Evolutionary conservation across 805 yeast genomes (phyloP).

Genomic region (Priceomyces carsonii): DNA sequence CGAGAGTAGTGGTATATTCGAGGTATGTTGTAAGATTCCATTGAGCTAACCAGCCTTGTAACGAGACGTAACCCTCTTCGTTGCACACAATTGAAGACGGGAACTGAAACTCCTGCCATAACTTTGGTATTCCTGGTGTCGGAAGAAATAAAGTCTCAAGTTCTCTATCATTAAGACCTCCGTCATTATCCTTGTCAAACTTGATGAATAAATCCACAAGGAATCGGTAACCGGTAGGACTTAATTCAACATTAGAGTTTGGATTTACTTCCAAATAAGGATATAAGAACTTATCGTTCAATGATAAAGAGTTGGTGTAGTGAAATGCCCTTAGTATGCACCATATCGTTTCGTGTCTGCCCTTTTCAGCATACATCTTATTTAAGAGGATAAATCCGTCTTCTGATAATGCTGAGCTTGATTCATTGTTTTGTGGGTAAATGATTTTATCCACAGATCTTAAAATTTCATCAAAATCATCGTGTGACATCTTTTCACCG

Average conservation of each 20-base stretch:
- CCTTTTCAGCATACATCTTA: conserved; percentile 82
- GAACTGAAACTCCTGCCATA: conserved; percentile 84
- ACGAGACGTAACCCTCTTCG: conserved; percentile 83
- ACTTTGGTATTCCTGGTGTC: conserved; percentile 88
- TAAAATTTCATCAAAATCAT: conserved; percentile 39
- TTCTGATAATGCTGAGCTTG: conserved; percentile 58
- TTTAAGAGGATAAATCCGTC: conserved; percentile 79
- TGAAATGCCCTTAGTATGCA: conserved; percentile 85
- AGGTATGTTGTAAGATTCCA: conserved; percentile 96
- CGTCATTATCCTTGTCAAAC: conserved; percentile 95
- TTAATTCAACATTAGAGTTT: conserved; percentile 81
- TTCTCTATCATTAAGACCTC: conserved; percentile 82
- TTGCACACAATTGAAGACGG: conserved; percentile 88
- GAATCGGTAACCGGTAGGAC: conserved; percentile 90
- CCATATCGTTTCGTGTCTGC: conserved; percentile 97
- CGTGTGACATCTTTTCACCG: conserved; percentile 42
- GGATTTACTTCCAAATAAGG: conserved; percentile 78
- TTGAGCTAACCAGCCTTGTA: conserved; percentile 99
- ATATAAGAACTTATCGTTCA: conserved; percentile 74
- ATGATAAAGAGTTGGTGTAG: conserved; percentile 87
- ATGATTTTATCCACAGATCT: conserved; percentile 31
- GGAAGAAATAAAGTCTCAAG: conserved; percentile 71
- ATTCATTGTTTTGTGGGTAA: conserved; percentile 23
- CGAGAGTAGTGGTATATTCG: conserved; percentile 80
- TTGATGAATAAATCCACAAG: conserved; percentile 84